Evolutionary conservation across 1,284 basidiomycete species (phyloP), one percentile per base, ranked within the genome.

Genomic region (Apiotrichum akiyoshidainum): DNA sequence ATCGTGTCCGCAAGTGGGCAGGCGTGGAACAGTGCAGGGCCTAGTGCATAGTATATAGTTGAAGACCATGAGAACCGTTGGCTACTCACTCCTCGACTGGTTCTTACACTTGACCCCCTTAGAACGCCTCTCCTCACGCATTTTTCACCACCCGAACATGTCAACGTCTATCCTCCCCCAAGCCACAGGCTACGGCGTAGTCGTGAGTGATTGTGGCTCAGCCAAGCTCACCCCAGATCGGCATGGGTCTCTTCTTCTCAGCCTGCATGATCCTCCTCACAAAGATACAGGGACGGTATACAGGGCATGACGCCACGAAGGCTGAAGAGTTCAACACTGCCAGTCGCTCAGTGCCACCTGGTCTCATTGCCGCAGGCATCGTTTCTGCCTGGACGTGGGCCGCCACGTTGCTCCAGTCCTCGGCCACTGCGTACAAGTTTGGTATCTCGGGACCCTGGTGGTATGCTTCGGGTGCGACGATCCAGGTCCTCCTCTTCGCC

Each of bases 311-410:
- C 52, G 60, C 68, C 10, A 70, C 74, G 7, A 80, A 80, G 1
- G 82, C 84, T 0, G 83, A 85, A 60, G 91, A 94, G 73, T 93
- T 92, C 75, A 89, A 85, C 64, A 88, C 85, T 56, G 91, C 91
- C 2, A 72, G 70, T 58, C 55, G 52, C 35, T 88, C 86, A 60
- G 84, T 92, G 51, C 92, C 92, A 66, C 90, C 92, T 2, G 92
- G 91, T 9, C 81, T 96, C 45, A 92, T 95, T 59, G 92, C 92
- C 0, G 85, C 89, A 12, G 92, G 91, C 9, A 92, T 95, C 62
- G 90, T 94, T 35, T 62, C 65, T 2, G 77, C 76, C 0, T 80
- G 79, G 78, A 92, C 90, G 19, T 92, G 76, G 75, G 73, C 76
- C 5, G 76, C 80, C 0, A 82, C 79, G 0, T 68, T 81, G 0